These are phyloP conservation scores for Ustilago lituana DNA, from an alignment of 1,284 basidiomycete genomes.

Conservation along the genomic window DNA sequence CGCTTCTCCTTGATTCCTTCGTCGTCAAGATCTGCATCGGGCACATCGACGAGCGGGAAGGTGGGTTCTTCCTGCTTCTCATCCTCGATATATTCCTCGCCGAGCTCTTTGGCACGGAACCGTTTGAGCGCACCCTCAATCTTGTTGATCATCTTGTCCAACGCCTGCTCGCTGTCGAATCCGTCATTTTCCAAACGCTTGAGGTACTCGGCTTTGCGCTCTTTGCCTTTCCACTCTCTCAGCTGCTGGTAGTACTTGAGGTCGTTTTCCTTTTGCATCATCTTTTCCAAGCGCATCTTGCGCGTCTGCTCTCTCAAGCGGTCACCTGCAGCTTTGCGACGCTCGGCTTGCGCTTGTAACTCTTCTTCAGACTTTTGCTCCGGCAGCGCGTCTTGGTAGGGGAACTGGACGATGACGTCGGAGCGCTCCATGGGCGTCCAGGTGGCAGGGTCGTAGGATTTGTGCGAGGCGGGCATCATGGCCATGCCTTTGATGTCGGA, in stretches of 20 bases:
- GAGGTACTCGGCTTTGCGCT: conserved; percentile 80
- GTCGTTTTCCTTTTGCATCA: conserved; percentile 83
- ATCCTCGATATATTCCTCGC: conserved; percentile 66
- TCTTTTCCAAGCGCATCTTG: conserved; percentile 78
- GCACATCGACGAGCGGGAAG: conserved; percentile 88
- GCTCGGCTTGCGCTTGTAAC: conserved; percentile 78
- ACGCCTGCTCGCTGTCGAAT: conserved; percentile 75
- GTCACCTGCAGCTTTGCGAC: conserved; percentile 82
- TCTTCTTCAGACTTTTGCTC: conserved; percentile 95
- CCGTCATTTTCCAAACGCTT: conserved; percentile 71
- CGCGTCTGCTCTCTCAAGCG: conserved; percentile 93
- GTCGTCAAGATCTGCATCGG: conserved; percentile 92
- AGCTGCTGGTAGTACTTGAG: conserved; percentile 78
- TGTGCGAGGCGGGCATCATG: conserved; percentile 71
- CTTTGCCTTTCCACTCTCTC: conserved; percentile 75
- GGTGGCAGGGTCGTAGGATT: conserved; percentile 74
- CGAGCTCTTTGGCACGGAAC: conserved; percentile 78
- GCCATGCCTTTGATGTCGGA: conserved; percentile 72
- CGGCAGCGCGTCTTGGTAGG: conserved; percentile 68
- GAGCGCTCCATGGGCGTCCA: conserved; percentile 64
- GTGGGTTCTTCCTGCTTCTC: conserved; percentile 77
- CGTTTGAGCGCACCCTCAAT: conserved; percentile 77
- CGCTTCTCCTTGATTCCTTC: conserved; percentile 94
- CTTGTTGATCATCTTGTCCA: conserved; percentile 80
- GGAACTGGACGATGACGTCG: conserved; percentile 69